These are phyloP conservation scores for Lodderomyces elongisporus DNA, from an alignment of 1,139 yeast genomes.

Conservation along the genomic window DNA sequence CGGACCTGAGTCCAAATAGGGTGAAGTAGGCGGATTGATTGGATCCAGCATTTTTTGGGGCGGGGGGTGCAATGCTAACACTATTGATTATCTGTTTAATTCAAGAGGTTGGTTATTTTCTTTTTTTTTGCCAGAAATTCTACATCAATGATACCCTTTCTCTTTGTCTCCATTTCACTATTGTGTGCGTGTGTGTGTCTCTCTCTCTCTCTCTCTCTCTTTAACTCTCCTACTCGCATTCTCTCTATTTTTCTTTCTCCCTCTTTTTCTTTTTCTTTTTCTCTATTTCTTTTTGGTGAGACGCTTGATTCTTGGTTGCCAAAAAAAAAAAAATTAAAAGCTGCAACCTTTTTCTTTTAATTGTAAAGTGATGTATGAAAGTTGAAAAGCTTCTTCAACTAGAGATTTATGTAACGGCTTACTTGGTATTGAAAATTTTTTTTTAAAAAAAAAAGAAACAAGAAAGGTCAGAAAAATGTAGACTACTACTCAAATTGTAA, in stretches of 20 bases:
- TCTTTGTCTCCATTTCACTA: not conserved
- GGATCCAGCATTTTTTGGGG: slow-evolving; percentile 11
- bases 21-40: slow-evolving; percentile 11
- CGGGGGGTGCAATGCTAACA: too few relatives aligned
- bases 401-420: too few relatives aligned
- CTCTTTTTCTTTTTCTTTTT: not conserved
- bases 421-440: too few relatives aligned
- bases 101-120: not conserved
- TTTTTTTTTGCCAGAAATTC: not conserved
- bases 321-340: not conserved
- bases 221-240: not conserved
- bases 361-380: too few relatives aligned
- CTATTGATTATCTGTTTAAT: too few relatives aligned
- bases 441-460: too few relatives aligned
- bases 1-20: slow-evolving; percentile 7
- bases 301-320: not conserved
- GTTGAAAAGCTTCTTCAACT: too few relatives aligned
- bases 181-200: not conserved
- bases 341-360: not conserved
- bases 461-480: too few relatives aligned
- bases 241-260: not conserved
- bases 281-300: not conserved
- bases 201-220: not conserved
- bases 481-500: too few relatives aligned
- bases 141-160: not conserved